Percentiles rank a stretch among this genome's conserved stretches.
Evolutionary conservation across 495 filamentous ascomycete genomes (phyloP).

Genomic region (Lophium mytilinum): DNA sequence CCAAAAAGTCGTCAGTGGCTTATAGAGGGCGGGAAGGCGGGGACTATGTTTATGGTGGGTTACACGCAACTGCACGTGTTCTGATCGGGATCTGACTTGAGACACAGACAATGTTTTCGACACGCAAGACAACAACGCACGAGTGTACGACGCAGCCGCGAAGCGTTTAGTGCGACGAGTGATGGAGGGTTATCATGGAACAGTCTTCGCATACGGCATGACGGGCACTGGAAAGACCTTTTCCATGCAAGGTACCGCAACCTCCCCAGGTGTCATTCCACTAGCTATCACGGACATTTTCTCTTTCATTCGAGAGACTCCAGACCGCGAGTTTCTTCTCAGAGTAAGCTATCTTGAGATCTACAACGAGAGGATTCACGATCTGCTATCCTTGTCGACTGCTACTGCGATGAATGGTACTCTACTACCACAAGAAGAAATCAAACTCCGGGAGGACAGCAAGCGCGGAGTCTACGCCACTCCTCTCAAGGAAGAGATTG

Average conservation of each 20-base stretch:
- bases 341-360: conserved; percentile 98
- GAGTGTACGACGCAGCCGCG: conserved; percentile 86
- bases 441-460: conserved; percentile 91
- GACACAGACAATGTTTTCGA: conserved; percentile 86
- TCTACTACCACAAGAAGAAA: conserved; percentile 67
- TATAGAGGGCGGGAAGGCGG: conserved; percentile 85
- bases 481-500: conserved; percentile 95
- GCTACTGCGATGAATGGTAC: conserved; percentile 32
- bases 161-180: conserved; percentile 92
- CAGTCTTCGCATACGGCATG: conserved; percentile 98
- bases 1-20: conserved; percentile 68
- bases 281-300: conserved; percentile 98
- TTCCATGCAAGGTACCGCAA: conserved; percentile 97
- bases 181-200: conserved; percentile 98
- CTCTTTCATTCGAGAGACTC: conserved; percentile 95
- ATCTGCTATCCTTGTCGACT: conserved; percentile 70
- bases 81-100: conserved; percentile 12
- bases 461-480: conserved; percentile 95
- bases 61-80: conserved; percentile 11
- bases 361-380: conserved; percentile 96
- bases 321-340: conserved; percentile 85
- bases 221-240: conserved; percentile 98
- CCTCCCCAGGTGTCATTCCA: conserved; percentile 94
- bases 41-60: conserved; percentile 81
- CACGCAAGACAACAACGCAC: conserved; percentile 82